Evolutionary conservation across 257 asterid genomes (phyloP), one percentile per base, ranked within the genome.

Genomic region (Echium plantagineum): DNA sequence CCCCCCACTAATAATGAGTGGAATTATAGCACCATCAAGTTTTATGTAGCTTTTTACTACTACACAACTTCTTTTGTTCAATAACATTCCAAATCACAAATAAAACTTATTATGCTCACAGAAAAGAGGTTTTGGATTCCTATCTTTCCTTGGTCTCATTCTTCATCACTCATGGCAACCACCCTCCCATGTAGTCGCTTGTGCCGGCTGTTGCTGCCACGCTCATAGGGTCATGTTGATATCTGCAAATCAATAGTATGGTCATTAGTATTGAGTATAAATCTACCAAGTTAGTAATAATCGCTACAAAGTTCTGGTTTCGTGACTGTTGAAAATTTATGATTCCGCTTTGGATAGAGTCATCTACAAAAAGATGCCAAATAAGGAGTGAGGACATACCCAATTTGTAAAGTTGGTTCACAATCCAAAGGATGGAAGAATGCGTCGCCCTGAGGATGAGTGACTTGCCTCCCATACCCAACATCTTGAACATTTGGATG

Each of bases 341-440:
- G 26, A 3, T 24, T 24, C 26, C 2, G 26, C 26, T 20, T 21
- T 9, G 15, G 2, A 19, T 19, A 53, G 10, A 52, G 17, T 53
- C 26, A 53, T 18, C 7, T 7, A 19, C 16, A 55, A 12, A 13
- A n/a, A 6, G 15, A 9, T 42, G 15, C 1, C 16, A 55, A 18
- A 2, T 19, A 13, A 47, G 42, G 9, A 26, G 54, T 18, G 8
- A 31, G 21, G 7, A 47, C 72, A 9, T 80, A 83, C 90, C 97
- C 95, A 47, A 93, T 93, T 63, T 93, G 99, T 63, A 93, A 83
- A 65, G 96, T 90, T 58, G 97, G 96, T 75, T 89, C 95, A 66
- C 94, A 82, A 4, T 93, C 94, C 60, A 93, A 77, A 26, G 82
- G 94, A 73, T 93, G 97, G 70, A 73, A 88, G 63, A 93, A 89